Evolutionary conservation across 805 yeast species (phyloP), one percentile per base, ranked within the genome.

Genomic region (Candida peoriensis): DNA sequence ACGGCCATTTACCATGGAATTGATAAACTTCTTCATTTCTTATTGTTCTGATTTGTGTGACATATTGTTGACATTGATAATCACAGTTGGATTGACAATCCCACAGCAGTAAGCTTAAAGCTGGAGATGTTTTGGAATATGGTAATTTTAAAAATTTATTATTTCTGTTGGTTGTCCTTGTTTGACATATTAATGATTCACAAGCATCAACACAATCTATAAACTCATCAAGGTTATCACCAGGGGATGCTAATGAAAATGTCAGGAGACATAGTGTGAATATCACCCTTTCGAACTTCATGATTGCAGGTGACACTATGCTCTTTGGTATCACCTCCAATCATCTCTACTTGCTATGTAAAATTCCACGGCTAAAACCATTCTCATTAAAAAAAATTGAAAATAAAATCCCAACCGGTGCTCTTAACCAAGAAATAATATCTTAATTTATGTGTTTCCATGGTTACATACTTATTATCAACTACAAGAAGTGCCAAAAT

Each of bases 1-100:
- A 93, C 3, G 97, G 97, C 98, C 98, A 93, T 62, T 93, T 93
- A 0, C 98, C 98, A 58, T 93, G 96, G 61, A 86, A 93, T 57
- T 93, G 98, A 26, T 70, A 70, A 1, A 86, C 63, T 37, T 76
- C 79, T 39, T 71, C 67, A n/a, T 69, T 66, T 3, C 59, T 44
- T 0, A 38, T 44, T 12, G 62, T 58, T 16, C 95, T 65, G 24
- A 72, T 63, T 2, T 52, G 50, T 0, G 96, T 88, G 29, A 90
- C 64, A 8, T 75, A 54, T 37, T 87, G 78, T 57, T 93, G 97
- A 57, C 98, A 93, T 47, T 78, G 82, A 58, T 93, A 93, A 60
- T 93, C 97, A 60, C 98, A 93, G 52, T 93, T 79, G 20, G 78
- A 71, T 3, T 60, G 60, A 54, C 95, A 86, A 38, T 74, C 73